Conservation (phyloP, 257 asterid genomes). For the Verbena officinalis region DNA sequence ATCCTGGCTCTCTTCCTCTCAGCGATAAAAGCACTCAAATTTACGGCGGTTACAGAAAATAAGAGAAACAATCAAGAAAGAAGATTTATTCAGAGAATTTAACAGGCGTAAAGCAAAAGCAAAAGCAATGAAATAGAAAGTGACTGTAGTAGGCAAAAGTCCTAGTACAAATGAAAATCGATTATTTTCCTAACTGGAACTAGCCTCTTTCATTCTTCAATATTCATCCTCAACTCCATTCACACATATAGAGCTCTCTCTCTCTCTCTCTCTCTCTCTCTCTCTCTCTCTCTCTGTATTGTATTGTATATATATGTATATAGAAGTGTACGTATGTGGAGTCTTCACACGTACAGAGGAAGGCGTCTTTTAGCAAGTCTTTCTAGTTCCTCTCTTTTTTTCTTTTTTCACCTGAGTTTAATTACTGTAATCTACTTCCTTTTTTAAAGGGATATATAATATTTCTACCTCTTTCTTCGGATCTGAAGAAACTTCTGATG, state of each 20-base stretch:
- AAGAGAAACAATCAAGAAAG: background rate
- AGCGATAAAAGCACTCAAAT: slow-evolving; percentile 24
- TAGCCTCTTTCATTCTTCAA: slow-evolving; percentile 29
- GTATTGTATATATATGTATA: slow-evolving; percentile 12
- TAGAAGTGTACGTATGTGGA: slow-evolving; percentile 18
- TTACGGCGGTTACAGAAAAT: slow-evolving; percentile 8
- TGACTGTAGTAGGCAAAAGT: slow-evolving; percentile 9
- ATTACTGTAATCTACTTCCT: slow-evolving; percentile 26
- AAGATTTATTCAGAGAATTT: slow-evolving; percentile 17
- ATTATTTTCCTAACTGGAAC: slow-evolving; percentile 29
- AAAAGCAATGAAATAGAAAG: background rate
- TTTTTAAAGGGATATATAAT: slow-evolving; percentile 17
- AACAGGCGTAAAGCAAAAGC: background rate
- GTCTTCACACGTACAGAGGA: slow-evolving; percentile 46
- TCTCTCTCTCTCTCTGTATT: slow-evolving; percentile 28
- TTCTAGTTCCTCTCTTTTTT: slow-evolving; percentile 1
- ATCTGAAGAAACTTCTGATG: slow-evolving; percentile 74
- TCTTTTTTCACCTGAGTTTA: slow-evolving; percentile 35
- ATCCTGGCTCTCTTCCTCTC: slow-evolving; percentile 18
- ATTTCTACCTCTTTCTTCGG: slow-evolving; percentile 74
- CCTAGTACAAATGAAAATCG: slow-evolving; percentile 22
- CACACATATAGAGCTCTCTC: slow-evolving; percentile 36
- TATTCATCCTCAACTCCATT: slow-evolving; percentile 43
- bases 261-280: slow-evolving; percentile 27
- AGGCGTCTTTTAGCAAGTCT: slow-evolving; percentile 35